These are phyloP conservation scores for Tetragonia tetragonoides DNA, from an alignment of 148 eudicot genomes.

Conservation along the genomic window DNA sequence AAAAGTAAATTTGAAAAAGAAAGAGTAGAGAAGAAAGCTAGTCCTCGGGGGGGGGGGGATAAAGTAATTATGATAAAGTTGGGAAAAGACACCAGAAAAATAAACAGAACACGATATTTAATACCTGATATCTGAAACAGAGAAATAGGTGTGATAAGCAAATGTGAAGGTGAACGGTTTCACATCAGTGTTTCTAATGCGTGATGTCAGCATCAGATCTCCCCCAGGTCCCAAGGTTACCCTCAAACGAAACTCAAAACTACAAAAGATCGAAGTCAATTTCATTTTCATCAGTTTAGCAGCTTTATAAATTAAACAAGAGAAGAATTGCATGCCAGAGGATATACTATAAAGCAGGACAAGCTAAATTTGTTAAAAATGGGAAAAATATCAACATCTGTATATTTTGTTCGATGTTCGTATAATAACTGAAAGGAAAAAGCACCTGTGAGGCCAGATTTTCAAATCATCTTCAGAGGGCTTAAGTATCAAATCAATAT, in stretches of 20 bases:
- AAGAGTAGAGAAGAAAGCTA: no score
- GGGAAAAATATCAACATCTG: neutral
- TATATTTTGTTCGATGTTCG: neutral
- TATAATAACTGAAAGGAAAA: conserved; percentile 4
- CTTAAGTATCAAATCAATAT: conserved; percentile 75
- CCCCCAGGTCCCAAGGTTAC: conserved; percentile 86
- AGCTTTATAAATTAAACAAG: neutral
- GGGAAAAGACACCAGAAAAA: conserved; percentile 9
- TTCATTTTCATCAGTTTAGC: neutral
- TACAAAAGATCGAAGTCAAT: conserved; percentile 23
- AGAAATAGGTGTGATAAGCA: conserved; percentile 91
- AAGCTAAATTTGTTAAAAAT: neutral
- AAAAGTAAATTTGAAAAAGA: no score
- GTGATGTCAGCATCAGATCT: conserved; percentile 86
- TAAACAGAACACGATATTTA: neutral
- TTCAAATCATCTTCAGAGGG: conserved; percentile 81
- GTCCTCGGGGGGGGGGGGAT: no score
- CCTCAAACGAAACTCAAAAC: conserved; percentile 90
- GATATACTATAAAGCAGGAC: no score
- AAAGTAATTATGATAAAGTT: neutral
- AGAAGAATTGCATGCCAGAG: neutral
- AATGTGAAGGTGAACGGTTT: conserved; percentile 83
- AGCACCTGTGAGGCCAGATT: conserved; percentile 83
- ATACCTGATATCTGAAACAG: conserved; percentile 94
- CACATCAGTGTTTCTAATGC: conserved; percentile 82